These are phyloP conservation scores for Mycosphaerella arachidis DNA, from an alignment of 2,329 filamentous ascomycete species.

Conservation along the genomic window DNA sequence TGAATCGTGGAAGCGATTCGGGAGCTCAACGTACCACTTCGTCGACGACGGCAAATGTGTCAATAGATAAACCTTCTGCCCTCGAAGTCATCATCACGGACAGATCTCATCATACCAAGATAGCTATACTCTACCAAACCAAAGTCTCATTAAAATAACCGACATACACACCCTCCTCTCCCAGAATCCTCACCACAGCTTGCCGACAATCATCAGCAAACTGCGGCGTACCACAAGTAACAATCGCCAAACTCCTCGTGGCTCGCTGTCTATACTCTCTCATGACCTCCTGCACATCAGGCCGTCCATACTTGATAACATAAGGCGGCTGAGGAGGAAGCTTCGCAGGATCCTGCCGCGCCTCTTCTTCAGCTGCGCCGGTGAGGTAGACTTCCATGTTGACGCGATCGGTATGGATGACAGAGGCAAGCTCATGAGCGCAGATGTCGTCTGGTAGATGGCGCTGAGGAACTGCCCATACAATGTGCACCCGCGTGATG, in stretches of 20 bases:
- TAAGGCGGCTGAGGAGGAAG: conserved; percentile 6
- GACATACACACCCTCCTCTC: conserved; percentile 18
- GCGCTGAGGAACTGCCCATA: conserved; percentile 16
- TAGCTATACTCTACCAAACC: conserved; percentile 9
- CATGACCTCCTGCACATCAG: conserved; percentile 19
- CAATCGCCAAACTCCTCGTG: conserved; percentile 14
- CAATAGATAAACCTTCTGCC: too few relatives aligned
- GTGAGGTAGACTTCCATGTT: conserved; percentile 21
- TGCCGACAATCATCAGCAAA: conserved; percentile 19
- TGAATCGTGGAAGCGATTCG: background rate
- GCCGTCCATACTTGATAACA: conserved; percentile 15
- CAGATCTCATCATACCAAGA: background rate
- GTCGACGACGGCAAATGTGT: background rate
- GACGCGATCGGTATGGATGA: conserved; percentile 11
- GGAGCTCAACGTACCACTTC: background rate
- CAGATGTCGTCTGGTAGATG: conserved; percentile 19
- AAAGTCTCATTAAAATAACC: conserved; percentile 21
- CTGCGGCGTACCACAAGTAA: conserved; percentile 19
- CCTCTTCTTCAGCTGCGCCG: conserved; percentile 8
- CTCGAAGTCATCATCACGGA: too few relatives aligned
- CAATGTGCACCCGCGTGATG: conserved; percentile 14
- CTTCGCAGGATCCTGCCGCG: background rate
- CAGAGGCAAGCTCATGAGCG: conserved; percentile 12
- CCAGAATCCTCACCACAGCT: conserved; percentile 17
- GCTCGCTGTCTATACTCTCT: conserved; percentile 11